Evolutionary conservation across 1,284 basidiomycete genomes (phyloP).

Genomic region (Boletus mariae): DNA sequence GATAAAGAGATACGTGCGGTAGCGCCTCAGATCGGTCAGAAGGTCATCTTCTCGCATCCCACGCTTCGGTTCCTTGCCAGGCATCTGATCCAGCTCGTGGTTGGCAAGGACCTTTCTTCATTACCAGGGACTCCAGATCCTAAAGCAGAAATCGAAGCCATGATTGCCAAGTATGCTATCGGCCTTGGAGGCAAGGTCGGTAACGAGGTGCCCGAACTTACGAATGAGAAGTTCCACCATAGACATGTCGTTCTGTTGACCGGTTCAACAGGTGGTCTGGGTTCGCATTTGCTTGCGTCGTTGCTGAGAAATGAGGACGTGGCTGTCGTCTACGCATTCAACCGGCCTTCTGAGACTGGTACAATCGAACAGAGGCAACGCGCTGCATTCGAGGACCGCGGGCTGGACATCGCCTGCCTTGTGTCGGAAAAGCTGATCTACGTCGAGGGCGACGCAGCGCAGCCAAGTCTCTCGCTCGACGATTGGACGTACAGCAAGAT

Average conservation of each 20-base stretch:
- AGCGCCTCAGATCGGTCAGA: conserved; percentile 19
- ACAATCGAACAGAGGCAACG: conserved; percentile 25
- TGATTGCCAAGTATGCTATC: conserved; percentile 26
- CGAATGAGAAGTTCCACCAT: background rate
- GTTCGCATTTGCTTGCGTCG: conserved; percentile 28
- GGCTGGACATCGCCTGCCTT: conserved; percentile 29
- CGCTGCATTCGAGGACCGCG: conserved; percentile 28
- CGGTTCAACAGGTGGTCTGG: conserved; percentile 31
- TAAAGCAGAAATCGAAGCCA: conserved; percentile 21
- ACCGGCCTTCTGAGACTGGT: conserved; percentile 22
- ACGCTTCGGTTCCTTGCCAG: conserved; percentile 20
- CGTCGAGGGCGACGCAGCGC: conserved; percentile 27
- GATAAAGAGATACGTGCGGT: conserved; percentile 8
- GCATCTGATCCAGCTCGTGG: conserved; percentile 13
- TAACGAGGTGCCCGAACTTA: background rate
- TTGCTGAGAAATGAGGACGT: conserved; percentile 21
- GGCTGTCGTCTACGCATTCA: conserved; percentile 31
- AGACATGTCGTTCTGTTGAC: conserved; percentile 27
- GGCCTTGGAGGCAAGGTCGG: conserved; percentile 1
- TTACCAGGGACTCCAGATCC: background rate
- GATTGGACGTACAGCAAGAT: conserved; percentile 22
- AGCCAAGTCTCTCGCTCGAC: conserved; percentile 27
- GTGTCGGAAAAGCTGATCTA: conserved; percentile 29
- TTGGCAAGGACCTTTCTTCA: background rate
- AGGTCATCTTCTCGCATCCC: conserved; percentile 29